Conservation (phyloP, 164 flowering plant genomes). For the Vitis amurensis region DNA sequence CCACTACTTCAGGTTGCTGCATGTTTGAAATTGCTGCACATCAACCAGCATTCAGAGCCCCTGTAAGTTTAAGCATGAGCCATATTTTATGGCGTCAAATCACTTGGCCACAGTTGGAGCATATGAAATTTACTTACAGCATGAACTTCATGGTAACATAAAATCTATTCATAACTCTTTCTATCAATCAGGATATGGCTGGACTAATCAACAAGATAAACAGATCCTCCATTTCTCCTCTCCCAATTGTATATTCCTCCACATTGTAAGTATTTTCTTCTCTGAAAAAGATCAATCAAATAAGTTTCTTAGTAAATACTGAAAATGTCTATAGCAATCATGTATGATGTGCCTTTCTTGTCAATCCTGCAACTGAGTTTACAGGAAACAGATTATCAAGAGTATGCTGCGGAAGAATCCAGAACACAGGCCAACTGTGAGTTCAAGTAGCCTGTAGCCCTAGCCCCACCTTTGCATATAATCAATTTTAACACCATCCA, state of each 20-base stretch:
- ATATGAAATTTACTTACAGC: not conserved
- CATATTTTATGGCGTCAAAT: not conserved
- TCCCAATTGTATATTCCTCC: conserved; percentile 71
- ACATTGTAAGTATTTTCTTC: conserved; percentile 44
- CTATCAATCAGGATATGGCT: conserved; percentile 56
- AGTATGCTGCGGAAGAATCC: conserved; percentile 88
- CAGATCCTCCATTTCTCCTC: conserved; percentile 58
- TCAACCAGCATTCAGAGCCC: conserved; percentile 66
- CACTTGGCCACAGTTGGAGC: not conserved
- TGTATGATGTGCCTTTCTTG: too few relatives aligned
- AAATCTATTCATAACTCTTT: conserved; percentile 8
- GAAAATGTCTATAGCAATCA: too few relatives aligned
- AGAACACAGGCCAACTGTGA: conserved; percentile 86
- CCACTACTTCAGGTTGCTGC: conserved; percentile 55
- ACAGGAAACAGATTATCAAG: conserved; percentile 83
- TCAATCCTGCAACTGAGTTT: not conserved
- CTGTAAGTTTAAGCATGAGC: conserved; percentile 38
- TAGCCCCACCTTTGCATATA: not conserved
- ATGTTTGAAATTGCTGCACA: conserved; percentile 81
- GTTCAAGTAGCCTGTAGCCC: conserved; percentile 18
- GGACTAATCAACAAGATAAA: conserved; percentile 72
- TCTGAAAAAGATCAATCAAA: not conserved
- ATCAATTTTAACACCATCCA: not conserved
- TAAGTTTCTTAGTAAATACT: too few relatives aligned
- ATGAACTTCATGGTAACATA: too few relatives aligned